These are phyloP conservation scores for Guyanaporus albipodus DNA, from an alignment of 768 basidiomycete species.

Conservation along the genomic window DNA sequence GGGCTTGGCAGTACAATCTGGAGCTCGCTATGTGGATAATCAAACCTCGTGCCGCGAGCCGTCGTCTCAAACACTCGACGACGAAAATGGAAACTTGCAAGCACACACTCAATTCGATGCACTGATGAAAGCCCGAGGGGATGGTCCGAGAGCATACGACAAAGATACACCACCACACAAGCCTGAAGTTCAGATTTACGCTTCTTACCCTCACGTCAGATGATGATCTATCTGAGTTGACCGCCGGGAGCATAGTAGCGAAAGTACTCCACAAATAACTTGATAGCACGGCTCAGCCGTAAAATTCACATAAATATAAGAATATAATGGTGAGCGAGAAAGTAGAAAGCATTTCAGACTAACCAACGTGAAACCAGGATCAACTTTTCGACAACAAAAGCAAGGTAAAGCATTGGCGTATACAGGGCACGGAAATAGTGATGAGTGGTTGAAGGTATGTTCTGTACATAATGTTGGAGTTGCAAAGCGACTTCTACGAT, in stretches of 20 bases:
- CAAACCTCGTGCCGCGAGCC: no score
- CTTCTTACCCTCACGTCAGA: no score
- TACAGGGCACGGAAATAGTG: constrained; percentile 12
- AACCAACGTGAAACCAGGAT: not conserved
- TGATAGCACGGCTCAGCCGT: constrained; percentile 14
- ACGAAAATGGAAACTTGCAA: no score
- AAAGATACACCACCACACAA: no score
- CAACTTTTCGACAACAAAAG: constrained; percentile 8
- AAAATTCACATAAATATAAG: constrained; percentile 6
- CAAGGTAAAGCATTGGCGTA: constrained; percentile 10
- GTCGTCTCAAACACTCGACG: no score
- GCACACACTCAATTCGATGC: no score
- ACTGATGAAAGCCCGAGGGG: no score
- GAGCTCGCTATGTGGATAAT: not conserved
- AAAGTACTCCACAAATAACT: constrained; percentile 1
- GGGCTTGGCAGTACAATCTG: not conserved
- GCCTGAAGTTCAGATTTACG: no score
- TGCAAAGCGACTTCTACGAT: not conserved
- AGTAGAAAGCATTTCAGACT: constrained; percentile 4
- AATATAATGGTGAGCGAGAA: not conserved
- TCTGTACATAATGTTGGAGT: constrained; percentile 5
- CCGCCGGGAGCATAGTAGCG: no score
- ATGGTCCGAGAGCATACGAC: no score
- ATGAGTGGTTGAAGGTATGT: constrained; percentile 2
- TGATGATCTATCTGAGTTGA: no score